Percentiles rank a stretch among this genome's conserved stretches.
Evolutionary conservation across 306 rosid genomes (phyloP).

Genomic region (Corylus americana): DNA sequence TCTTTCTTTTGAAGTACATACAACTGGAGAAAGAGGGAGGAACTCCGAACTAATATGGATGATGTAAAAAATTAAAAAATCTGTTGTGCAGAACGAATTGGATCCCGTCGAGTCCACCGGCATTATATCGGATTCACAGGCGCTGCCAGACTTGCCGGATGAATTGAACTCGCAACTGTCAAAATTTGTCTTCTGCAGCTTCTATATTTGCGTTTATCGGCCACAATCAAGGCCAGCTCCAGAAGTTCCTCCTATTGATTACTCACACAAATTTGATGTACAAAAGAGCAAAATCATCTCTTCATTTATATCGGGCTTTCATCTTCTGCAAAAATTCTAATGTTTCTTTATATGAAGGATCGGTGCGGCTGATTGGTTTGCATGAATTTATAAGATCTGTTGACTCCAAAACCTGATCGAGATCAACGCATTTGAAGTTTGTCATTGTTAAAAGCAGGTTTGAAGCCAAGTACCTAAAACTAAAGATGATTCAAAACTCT

Average conservation of each 20-base stretch:
- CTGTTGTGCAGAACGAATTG: too few relatives aligned
- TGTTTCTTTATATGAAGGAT: conserved; percentile 82
- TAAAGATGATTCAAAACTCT: too few relatives aligned
- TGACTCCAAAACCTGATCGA: conserved; percentile 77
- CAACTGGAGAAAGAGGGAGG: too few relatives aligned
- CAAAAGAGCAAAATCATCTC: conserved; percentile 5
- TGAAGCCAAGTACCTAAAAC: neutral
- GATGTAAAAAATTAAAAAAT: too few relatives aligned
- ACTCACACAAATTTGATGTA: conserved; percentile 7
- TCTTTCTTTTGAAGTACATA: too few relatives aligned
- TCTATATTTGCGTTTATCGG: neutral
- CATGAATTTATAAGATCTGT: conserved; percentile 95
- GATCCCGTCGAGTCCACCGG: too few relatives aligned
- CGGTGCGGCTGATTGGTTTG: conserved; percentile 74
- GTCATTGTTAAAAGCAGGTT: neutral
- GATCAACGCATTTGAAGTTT: neutral
- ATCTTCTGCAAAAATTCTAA: conserved; percentile 73
- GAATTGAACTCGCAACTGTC: conserved; percentile 4
- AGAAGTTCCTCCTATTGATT: conserved; percentile 15
- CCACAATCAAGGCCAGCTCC: conserved; percentile 15
- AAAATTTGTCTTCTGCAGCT: conserved; percentile 7
- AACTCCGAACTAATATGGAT: too few relatives aligned
- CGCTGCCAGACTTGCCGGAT: conserved; percentile 10
- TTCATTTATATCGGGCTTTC: conserved; percentile 43
- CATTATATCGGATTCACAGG: neutral